A percentile compares a stretch with the other conserved stretches of the same genome.
Evolutionary conservation across 805 yeast genomes (phyloP).

Genomic region (Peterozyma toletana): DNA sequence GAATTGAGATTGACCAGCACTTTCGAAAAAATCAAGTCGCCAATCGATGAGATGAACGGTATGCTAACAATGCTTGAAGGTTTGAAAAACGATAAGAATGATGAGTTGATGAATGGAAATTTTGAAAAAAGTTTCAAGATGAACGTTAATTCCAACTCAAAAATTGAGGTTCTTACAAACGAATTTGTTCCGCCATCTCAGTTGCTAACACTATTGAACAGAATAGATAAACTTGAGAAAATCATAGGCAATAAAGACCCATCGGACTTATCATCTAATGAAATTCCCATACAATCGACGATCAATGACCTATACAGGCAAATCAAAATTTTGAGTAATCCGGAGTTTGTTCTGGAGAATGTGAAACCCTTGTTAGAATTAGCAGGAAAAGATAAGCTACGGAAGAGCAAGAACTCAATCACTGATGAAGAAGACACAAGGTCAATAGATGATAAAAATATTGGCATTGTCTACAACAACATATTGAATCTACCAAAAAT

Average conservation of each 20-base stretch:
- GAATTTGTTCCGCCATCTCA: not conserved
- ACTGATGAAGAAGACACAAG: not conserved
- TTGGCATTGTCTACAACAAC: constrained; percentile 13
- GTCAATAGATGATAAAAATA: constrained; percentile 12
- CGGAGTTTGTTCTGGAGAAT: constrained; percentile 10
- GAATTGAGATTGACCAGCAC: constrained; percentile 1
- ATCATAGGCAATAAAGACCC: constrained; percentile 9
- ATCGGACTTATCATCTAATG: not conserved
- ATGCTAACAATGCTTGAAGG: not conserved
- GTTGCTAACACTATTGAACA: constrained; percentile 6
- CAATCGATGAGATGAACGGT: not conserved
- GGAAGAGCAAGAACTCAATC: constrained; percentile 3
- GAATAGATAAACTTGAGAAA: constrained; percentile 11
- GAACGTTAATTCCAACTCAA: not conserved
- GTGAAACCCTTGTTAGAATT: constrained; percentile 10
- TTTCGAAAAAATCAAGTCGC: not conserved
- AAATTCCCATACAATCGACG: constrained; percentile 13
- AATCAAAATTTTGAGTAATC: constrained; percentile 13
- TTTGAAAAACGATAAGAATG: constrained; percentile 2
- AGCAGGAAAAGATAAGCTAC: constrained; percentile 7
- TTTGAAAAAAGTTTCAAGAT: constrained; percentile 3
- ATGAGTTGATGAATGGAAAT: not conserved
- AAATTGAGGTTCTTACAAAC: not conserved
- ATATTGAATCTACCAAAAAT: constrained; percentile 13
- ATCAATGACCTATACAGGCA: constrained; percentile 19